Evolutionary conservation across 1,284 basidiomycete genomes (phyloP).

Genomic region (Sporisorium sorghi): DNA sequence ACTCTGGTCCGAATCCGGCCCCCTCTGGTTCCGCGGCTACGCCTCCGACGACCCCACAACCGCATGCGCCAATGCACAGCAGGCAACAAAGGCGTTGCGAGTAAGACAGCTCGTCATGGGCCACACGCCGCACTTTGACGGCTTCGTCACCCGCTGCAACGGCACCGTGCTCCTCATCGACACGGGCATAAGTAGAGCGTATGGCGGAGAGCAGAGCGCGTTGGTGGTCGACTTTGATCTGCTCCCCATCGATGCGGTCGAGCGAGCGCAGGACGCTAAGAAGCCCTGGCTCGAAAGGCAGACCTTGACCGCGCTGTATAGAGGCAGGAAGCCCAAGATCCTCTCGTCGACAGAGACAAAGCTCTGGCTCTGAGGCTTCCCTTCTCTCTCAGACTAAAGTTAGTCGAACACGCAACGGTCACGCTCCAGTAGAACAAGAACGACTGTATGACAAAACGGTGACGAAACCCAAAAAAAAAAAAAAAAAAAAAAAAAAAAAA

Average conservation of each 20-base stretch:
- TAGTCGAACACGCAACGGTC: background rate
- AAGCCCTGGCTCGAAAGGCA: conserved; percentile 38
- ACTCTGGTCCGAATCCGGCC: conserved; percentile 57
- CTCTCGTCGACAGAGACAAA: conserved; percentile 14
- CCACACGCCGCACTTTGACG: conserved; percentile 64
- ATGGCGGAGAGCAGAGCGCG: conserved; percentile 64
- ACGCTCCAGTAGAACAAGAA: background rate
- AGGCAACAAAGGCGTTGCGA: conserved; percentile 24
- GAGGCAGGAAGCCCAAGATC: conserved; percentile 34
- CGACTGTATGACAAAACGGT: conserved; percentile 3
- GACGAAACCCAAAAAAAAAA: background rate
- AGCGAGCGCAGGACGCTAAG: background rate
- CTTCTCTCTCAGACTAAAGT: background rate
- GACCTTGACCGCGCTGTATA: conserved; percentile 50
- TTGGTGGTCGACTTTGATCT: conserved; percentile 59
- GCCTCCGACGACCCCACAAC: conserved; percentile 34
- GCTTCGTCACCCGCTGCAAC: conserved; percentile 60
- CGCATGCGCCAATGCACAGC: conserved; percentile 46
- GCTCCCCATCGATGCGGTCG: conserved; percentile 9
- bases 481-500: no score
- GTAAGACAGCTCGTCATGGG: conserved; percentile 60
- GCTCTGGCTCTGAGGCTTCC: conserved; percentile 16
- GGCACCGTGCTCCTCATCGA: conserved; percentile 61
- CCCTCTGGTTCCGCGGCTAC: conserved; percentile 67
- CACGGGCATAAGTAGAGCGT: conserved; percentile 64